Conservation (phyloP, 2,329 filamentous ascomycete species). For the Annulohypoxylon truncatum region DNA sequence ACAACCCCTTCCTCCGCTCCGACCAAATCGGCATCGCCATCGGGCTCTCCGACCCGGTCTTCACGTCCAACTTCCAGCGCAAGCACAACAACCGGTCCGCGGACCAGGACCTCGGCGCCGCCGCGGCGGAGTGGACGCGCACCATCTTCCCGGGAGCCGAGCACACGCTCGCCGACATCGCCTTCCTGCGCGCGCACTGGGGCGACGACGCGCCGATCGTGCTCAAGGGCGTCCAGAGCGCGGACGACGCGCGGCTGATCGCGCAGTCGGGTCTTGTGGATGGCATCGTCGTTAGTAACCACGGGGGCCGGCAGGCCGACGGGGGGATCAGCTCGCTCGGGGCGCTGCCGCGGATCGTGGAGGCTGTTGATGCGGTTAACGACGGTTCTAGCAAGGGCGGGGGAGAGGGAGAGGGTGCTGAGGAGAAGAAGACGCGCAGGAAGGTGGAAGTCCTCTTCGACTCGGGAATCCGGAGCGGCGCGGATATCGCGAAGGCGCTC, state of each 20-base stretch:
- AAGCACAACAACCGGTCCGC: slow-evolving; percentile 41
- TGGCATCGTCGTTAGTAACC: slow-evolving; percentile 67
- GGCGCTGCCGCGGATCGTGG: slow-evolving; percentile 69
- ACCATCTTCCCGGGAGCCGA: slow-evolving; percentile 45
- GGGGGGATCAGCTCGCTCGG: slow-evolving; percentile 66
- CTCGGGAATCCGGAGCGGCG: slow-evolving; percentile 67
- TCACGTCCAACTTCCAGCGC: slow-evolving; percentile 41
- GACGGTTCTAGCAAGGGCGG: slow-evolving; percentile 50
- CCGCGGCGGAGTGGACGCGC: slow-evolving; percentile 44
- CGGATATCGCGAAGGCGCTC: slow-evolving; percentile 69
- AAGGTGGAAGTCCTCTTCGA: slow-evolving; percentile 71
- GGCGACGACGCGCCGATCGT: slow-evolving; percentile 48
- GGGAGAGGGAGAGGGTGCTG: too few species aligned
- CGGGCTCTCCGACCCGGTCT: slow-evolving; percentile 45
- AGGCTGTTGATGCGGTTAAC: slow-evolving; percentile 57
- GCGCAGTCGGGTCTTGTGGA: slow-evolving; percentile 39
- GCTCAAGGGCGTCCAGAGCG: slow-evolving; percentile 51
- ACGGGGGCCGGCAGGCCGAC: slow-evolving; percentile 68
- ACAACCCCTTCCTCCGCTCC: slow-evolving; percentile 46
- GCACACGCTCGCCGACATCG: slow-evolving; percentile 45
- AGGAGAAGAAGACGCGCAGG: background rate
- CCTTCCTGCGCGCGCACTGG: slow-evolving; percentile 46
- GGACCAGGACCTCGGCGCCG: slow-evolving; percentile 41
- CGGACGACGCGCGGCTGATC: slow-evolving; percentile 45
- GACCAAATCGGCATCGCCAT: slow-evolving; percentile 47